phyloP scores from a whole-genome alignment of 768 basidiomycete species.

The Leccinum ochraceum region DNA sequence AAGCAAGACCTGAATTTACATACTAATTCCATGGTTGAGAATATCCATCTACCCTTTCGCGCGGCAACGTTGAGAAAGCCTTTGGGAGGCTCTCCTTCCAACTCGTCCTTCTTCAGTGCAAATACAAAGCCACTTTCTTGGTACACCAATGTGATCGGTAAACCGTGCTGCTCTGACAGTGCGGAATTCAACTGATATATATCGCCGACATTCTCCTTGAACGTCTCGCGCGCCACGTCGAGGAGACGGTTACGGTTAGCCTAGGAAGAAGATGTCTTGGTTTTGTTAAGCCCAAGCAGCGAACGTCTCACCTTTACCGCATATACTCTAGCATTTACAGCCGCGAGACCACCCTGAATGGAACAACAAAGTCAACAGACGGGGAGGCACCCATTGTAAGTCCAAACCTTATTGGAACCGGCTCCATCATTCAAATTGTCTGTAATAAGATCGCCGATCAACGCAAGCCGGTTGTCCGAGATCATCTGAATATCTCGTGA shows the following conservation, averaged over 20 bases:
- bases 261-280: conserved; percentile 29
- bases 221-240: conserved; percentile 94
- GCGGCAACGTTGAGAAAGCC: conserved; percentile 69
- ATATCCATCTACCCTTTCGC: conserved; percentile 71
- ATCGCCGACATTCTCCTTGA: conserved; percentile 90
- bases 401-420: conserved; percentile 55
- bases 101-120: conserved; percentile 57
- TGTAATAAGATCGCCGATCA: conserved; percentile 60
- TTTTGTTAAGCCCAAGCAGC: neutral
- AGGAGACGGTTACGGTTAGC: conserved; percentile 82
- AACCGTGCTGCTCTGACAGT: conserved; percentile 59
- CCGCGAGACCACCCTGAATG: conserved; percentile 64
- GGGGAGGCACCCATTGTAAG: neutral
- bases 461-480: conserved; percentile 65
- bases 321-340: conserved; percentile 82
- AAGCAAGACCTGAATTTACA: conserved; percentile 21
- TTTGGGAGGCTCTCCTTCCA: conserved; percentile 56
- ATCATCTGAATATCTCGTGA: conserved; percentile 53
- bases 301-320: conserved; percentile 64
- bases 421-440: conserved; percentile 74
- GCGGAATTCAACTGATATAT: conserved; percentile 67
- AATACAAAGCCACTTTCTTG: conserved; percentile 78
- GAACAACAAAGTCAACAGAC: neutral
- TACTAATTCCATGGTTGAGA: conserved; percentile 83
- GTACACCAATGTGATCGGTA: conserved; percentile 69